Percentiles rank a stretch among this genome's conserved stretches.
Evolutionary conservation across 306 rosid species (phyloP).

Genomic region (Cicer bijugum): DNA sequence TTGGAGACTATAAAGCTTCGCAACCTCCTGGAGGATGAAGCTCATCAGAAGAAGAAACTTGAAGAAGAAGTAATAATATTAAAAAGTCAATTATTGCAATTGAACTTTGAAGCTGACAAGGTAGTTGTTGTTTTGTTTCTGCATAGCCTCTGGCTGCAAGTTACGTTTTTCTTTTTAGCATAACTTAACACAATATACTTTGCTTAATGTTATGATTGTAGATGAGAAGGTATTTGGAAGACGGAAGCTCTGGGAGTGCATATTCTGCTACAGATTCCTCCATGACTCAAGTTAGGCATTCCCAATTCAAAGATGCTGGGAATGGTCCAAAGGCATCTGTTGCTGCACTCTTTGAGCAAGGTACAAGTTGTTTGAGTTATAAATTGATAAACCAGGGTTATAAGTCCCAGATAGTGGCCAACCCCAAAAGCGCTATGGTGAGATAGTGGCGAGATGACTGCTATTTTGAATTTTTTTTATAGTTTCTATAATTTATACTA

Average conservation of each 20-base stretch:
- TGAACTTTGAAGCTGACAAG: conserved; percentile 88
- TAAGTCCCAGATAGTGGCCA: not conserved
- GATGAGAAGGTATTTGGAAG: conserved; percentile 85
- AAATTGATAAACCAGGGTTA: conserved; percentile 1
- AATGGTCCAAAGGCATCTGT: conserved; percentile 73
- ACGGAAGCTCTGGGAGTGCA: conserved; percentile 61
- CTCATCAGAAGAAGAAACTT: conserved; percentile 71
- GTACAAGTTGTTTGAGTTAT: conserved; percentile 47
- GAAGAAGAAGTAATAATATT: conserved; percentile 88
- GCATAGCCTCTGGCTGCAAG: conserved; percentile 28
- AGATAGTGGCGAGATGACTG: not conserved
- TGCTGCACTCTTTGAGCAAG: conserved; percentile 88
- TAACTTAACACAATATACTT: conserved; percentile 32
- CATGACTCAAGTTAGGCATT: conserved; percentile 63
- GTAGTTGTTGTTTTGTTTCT: conserved; percentile 50
- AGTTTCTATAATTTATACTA: conserved; percentile 3
- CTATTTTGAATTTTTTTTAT: not conserved
- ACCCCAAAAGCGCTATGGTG: not conserved
- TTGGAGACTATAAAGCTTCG: conserved; percentile 61
- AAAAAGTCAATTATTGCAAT: conserved; percentile 82
- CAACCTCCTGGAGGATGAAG: conserved; percentile 74
- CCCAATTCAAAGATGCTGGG: conserved; percentile 63
- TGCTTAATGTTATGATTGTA: conserved; percentile 41
- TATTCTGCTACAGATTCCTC: conserved; percentile 69
- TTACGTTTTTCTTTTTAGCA: conserved; percentile 20